phyloP scores from a whole-genome alignment of 2,329 filamentous ascomycete genomes.

The Colletotrichum destructivum region DNA sequence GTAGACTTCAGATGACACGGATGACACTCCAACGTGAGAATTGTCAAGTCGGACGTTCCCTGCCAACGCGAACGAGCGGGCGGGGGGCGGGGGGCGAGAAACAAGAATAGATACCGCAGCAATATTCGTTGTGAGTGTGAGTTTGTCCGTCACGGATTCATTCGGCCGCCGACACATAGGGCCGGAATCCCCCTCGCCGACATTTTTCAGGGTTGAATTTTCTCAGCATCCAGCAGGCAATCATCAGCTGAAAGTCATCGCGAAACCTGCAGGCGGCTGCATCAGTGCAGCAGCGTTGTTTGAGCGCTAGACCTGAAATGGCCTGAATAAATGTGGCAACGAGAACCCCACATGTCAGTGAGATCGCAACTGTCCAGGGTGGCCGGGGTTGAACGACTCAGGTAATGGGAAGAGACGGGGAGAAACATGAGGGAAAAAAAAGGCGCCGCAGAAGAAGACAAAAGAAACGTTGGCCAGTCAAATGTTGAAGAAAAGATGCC shows the following conservation, averaged over 20 bases:
- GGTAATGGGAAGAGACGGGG: not conserved
- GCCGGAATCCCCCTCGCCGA: not conserved
- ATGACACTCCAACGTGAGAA: conserved; percentile 13
- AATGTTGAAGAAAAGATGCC: conserved; percentile 24
- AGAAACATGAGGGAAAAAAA: not conserved
- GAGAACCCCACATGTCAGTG: not conserved
- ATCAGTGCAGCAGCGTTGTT: conserved; percentile 10
- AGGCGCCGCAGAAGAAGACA: not conserved
- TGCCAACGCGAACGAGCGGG: not conserved
- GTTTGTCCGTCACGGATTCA: not conserved
- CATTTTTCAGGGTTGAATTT: not conserved
- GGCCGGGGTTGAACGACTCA: conserved; percentile 21
- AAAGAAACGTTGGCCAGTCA: conserved; percentile 33
- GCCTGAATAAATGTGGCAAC: not conserved
- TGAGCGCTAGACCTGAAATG: conserved; percentile 17
- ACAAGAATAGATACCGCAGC: not conserved
- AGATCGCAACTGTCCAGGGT: not conserved
- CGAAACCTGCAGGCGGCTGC: not conserved
- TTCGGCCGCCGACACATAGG: conserved; percentile 3
- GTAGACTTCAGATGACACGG: conserved; percentile 23
- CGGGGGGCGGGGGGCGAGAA: not conserved
- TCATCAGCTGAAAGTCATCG: not conserved
- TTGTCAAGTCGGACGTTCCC: conserved; percentile 5
- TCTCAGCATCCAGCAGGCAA: conserved; percentile 18
- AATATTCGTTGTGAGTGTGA: not conserved